Conservation (phyloP, 2,329 filamentous ascomycete genomes). For the Boeremia lycopersici region DNA sequence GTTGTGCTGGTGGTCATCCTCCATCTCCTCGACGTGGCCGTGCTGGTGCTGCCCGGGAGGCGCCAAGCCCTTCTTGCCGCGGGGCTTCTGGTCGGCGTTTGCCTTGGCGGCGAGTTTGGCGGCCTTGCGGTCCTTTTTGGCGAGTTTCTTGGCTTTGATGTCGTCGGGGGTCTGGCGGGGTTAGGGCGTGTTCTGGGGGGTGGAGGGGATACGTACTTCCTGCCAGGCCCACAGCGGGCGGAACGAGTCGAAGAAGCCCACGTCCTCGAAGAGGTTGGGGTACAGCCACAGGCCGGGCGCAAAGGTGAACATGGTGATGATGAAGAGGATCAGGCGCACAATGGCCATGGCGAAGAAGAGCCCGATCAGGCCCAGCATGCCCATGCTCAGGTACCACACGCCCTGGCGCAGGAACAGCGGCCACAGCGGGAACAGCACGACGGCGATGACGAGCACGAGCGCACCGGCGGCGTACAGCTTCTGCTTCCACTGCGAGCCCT, state of each 20-base stretch:
- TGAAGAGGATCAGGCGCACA: constrained; percentile 92
- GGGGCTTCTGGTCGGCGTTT: constrained; percentile 32
- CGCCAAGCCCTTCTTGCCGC: constrained; percentile 43
- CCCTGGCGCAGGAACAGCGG: constrained; percentile 87
- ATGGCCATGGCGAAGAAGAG: constrained; percentile 98
- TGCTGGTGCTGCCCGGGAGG: constrained; percentile 26
- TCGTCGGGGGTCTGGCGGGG: constrained; percentile 47
- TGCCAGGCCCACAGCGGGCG: constrained; percentile 98
- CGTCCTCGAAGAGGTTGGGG: constrained; percentile 97
- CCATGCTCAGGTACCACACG: constrained; percentile 97
- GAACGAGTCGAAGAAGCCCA: constrained; percentile 98
- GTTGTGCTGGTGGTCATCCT: too few relatives aligned
- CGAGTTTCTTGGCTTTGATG: constrained; percentile 52
- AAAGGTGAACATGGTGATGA: constrained; percentile 82
- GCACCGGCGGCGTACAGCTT: constrained; percentile 89
- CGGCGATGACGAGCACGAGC: constrained; percentile 79
- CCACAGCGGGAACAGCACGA: constrained; percentile 97
- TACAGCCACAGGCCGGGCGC: constrained; percentile 96
- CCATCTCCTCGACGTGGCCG: not conserved
- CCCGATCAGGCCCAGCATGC: constrained; percentile 84
- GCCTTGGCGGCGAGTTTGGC: constrained; percentile 41
- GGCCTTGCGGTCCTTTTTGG: constrained; percentile 48
- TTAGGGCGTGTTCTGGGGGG: not conserved
- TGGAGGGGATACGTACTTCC: constrained; percentile 64
- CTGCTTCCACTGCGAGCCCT: constrained; percentile 91